Evolutionary conservation across 2,329 filamentous ascomycete species (phyloP).

Genomic region (Penicillium sp.): DNA sequence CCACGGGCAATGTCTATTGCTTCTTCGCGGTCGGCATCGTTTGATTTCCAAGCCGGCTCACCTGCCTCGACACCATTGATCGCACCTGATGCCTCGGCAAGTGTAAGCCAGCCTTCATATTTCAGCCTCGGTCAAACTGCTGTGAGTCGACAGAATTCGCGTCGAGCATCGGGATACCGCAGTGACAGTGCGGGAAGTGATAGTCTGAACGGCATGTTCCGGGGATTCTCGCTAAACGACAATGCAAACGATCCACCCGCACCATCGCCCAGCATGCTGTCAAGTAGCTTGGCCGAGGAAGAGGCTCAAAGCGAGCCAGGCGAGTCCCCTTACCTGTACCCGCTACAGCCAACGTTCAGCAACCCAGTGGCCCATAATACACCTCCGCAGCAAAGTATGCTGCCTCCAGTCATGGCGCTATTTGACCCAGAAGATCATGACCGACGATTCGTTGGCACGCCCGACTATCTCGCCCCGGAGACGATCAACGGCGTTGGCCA

Average conservation of each 20-base stretch:
- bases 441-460: conserved; percentile 89
- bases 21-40: conserved; percentile 87
- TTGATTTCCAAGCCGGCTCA: conserved; percentile 79
- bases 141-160: conserved; percentile 55
- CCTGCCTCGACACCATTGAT: conserved; percentile 81
- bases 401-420: conserved; percentile 87
- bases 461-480: conserved; percentile 93
- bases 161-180: conserved; percentile 70
- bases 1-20: conserved; percentile 75
- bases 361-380: conserved; percentile 39
- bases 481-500: conserved; percentile 93
- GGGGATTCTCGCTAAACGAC: conserved; percentile 69
- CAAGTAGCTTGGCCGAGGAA: conserved; percentile 61
- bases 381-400: conserved; percentile 61
- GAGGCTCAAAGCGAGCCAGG: conserved; percentile 64
- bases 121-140: conserved; percentile 61
- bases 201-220: conserved; percentile 73
- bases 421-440: conserved; percentile 94
- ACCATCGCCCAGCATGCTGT: conserved; percentile 30
- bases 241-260: conserved; percentile 41
- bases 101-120: conserved; percentile 81
- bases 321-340: conserved; percentile 69
- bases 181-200: conserved; percentile 94
- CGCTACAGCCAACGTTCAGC: conserved; percentile 56
- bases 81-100: conserved; percentile 65